Conservation (phyloP, 2,329 filamentous ascomycete species). For the Diplodia sapinea region DNA sequence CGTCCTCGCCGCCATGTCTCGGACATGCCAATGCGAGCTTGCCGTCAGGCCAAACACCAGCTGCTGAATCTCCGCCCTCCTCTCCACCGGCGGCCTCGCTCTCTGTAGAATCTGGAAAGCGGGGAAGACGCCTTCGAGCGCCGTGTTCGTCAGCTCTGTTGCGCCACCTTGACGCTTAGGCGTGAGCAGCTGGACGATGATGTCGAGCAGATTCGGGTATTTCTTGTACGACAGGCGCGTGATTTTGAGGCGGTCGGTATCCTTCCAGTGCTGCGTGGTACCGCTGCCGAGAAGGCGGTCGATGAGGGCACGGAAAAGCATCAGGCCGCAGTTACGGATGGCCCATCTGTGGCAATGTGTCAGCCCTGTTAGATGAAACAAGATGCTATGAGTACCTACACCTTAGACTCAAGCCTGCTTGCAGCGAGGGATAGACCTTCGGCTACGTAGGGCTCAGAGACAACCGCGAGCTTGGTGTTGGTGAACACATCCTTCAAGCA, state of each 20-base stretch:
- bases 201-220: slow-evolving; percentile 68
- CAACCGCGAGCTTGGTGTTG: slow-evolving; percentile 74
- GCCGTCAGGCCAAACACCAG: slow-evolving; percentile 68
- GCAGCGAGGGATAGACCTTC: slow-evolving; percentile 80
- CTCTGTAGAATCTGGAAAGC: slow-evolving; percentile 81
- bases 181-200: slow-evolving; percentile 67
- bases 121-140: slow-evolving; percentile 74
- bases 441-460: slow-evolving; percentile 75
- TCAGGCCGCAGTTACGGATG: slow-evolving; percentile 88
- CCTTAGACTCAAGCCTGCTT: slow-evolving; percentile 75
- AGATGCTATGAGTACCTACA: slow-evolving; percentile 55
- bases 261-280: slow-evolving; percentile 61
- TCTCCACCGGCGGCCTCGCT: slow-evolving; percentile 67
- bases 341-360: slow-evolving; percentile 69
- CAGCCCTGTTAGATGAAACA: slow-evolving; percentile 17
- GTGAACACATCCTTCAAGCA: slow-evolving; percentile 92
- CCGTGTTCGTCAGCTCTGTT: slow-evolving; percentile 42
- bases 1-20: slow-evolving; percentile 79
- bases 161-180: slow-evolving; percentile 28
- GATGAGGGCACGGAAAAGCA: slow-evolving; percentile 85
- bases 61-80: slow-evolving; percentile 61
- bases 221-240: slow-evolving; percentile 72
- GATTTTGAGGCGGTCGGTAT: slow-evolving; percentile 47
- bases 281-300: slow-evolving; percentile 61
- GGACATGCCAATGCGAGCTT: slow-evolving; percentile 78